Conservation (phyloP, 2,329 filamentous ascomycete species). For the Arthrobotrys pseudoclavata region DNA sequence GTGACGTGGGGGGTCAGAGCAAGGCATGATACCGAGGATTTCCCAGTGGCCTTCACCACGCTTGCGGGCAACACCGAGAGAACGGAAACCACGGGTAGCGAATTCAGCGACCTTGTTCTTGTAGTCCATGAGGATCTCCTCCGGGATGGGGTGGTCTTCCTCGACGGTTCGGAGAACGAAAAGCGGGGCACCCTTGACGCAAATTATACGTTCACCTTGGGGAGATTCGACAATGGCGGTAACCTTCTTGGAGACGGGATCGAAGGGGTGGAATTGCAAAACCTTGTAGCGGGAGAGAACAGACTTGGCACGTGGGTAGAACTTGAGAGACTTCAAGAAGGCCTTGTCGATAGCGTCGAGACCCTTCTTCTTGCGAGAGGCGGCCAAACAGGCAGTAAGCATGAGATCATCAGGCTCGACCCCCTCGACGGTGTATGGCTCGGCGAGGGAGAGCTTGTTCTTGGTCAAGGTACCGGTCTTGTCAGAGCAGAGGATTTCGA, state of each 20-base stretch:
- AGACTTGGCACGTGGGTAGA: constrained; percentile 84
- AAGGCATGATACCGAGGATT: constrained; percentile 94
- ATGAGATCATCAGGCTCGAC: constrained; percentile 90
- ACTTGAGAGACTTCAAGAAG: constrained; percentile 86
- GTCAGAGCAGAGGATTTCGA: constrained; percentile 93
- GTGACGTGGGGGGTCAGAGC: constrained; percentile 89
- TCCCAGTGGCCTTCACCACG: constrained; percentile 85
- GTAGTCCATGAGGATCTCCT: constrained; percentile 83
- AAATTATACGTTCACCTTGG: constrained; percentile 85
- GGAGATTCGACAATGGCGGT: constrained; percentile 85
- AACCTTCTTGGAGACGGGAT: constrained; percentile 94
- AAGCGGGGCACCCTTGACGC: constrained; percentile 90
- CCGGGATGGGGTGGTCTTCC: constrained; percentile 83
- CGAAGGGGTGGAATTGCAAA: constrained; percentile 87
- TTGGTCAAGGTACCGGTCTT: constrained; percentile 94
- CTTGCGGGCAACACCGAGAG: constrained; percentile 92
- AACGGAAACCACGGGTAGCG: constrained; percentile 92
- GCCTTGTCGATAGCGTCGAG: constrained; percentile 96
- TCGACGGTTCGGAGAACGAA: constrained; percentile 89
- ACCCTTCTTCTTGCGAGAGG: constrained; percentile 94
- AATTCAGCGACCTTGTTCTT: constrained; percentile 94
- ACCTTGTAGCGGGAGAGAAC: constrained; percentile 87
- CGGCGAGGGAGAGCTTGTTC: constrained; percentile 90
- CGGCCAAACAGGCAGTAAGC: constrained; percentile 89
- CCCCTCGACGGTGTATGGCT: constrained; percentile 85